Conservation (phyloP, 2,329 filamentous ascomycete species). For the Verruconis gallopava region DNA sequence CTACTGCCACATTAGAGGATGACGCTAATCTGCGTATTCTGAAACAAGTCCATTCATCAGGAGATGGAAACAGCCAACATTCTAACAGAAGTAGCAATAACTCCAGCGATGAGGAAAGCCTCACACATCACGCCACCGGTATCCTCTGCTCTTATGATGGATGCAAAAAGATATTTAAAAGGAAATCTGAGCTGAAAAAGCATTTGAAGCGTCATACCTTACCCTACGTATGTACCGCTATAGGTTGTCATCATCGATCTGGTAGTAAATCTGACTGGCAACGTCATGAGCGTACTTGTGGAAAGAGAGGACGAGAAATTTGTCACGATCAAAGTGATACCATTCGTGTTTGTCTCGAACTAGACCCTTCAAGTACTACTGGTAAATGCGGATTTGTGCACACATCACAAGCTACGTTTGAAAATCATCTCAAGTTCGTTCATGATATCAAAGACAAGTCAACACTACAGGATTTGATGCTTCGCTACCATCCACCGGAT, state of each 20-base stretch:
- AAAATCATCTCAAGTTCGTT: constrained; percentile 4
- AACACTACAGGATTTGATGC: background rate
- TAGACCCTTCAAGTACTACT: background rate
- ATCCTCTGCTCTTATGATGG: background rate
- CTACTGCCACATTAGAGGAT: no score
- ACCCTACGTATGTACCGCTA: constrained; percentile 6
- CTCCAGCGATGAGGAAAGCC: background rate
- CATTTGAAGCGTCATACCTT: constrained; percentile 5
- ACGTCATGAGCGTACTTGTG: constrained; percentile 7
- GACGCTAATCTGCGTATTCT: no score
- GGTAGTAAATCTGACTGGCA: constrained; percentile 10
- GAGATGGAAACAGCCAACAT: background rate
- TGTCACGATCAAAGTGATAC: no score
- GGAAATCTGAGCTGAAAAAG: background rate
- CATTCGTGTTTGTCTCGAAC: no score
- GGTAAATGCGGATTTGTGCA: constrained; percentile 1
- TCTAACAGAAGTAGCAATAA: background rate
- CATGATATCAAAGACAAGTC: background rate
- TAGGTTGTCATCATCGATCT: constrained; percentile 2
- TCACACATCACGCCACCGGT: background rate
- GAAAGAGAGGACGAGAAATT: no score
- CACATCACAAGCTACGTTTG: background rate
- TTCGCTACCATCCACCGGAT: constrained; percentile 42
- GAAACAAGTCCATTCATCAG: no score
- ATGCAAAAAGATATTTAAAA: background rate